Percentiles rank a stretch among this genome's conserved stretches.
Evolutionary conservation across 2,329 filamentous ascomycete genomes (phyloP).

Genomic region (Penicillium fuscoglaucum): DNA sequence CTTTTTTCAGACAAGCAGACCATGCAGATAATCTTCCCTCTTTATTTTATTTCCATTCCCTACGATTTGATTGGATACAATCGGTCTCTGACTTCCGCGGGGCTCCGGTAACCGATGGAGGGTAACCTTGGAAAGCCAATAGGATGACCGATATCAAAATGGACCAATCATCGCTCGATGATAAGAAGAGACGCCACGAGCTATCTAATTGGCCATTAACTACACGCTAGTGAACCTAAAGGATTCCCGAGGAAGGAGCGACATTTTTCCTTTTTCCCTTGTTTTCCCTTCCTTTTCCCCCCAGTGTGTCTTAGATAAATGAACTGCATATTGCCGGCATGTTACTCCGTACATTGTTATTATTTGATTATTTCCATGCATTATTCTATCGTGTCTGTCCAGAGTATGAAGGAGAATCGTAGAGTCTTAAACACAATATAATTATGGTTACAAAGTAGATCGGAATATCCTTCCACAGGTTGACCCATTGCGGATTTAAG

Average conservation of each 20-base stretch:
- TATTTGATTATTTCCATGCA: neutral
- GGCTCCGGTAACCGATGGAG: neutral
- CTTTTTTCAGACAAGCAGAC: neutral
- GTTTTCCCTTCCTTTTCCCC: too few species aligned
- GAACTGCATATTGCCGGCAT: neutral
- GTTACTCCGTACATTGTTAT: neutral
- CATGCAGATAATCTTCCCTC: neutral
- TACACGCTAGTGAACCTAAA: constrained; percentile 15
- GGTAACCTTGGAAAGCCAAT: neutral
- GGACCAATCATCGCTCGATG: constrained; percentile 14
- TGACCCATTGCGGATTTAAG: neutral
- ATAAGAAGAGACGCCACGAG: constrained; percentile 25
- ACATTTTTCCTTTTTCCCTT: neutral
- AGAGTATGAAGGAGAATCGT: neutral
- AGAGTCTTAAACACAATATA: neutral
- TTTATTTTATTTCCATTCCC: neutral
- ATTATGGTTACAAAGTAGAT: neutral
- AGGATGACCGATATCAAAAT: neutral
- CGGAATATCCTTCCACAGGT: neutral
- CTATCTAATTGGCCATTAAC: constrained; percentile 15
- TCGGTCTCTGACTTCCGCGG: neutral
- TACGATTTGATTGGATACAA: neutral
- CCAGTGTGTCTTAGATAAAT: neutral
- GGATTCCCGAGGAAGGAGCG: constrained; percentile 1
- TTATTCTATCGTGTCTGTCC: too few species aligned